Evolutionary conservation across 176 grass and related monocot genomes (phyloP), one percentile per base, ranked within the genome.

Genomic region (Hordeum marinum): DNA sequence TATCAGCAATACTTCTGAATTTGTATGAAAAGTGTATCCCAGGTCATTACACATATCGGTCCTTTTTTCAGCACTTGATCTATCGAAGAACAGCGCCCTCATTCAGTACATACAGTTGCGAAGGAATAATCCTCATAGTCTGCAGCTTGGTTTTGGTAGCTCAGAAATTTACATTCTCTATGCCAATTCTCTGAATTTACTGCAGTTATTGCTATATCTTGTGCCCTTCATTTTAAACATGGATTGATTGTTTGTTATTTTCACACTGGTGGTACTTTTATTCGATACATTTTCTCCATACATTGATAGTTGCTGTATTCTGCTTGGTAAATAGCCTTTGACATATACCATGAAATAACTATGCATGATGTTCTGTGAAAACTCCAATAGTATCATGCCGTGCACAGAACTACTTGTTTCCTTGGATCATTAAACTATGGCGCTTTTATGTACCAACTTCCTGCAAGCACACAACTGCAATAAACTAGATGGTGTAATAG

Each of bases 401-500:
- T 61, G 34, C n/a, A 73, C 52, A 61, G 11, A 14, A 43, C 32
- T 4, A 18, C 45, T 17, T 25, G 1, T 58, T 57, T 68, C 43
- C 63, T 81, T 68, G 9, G 18, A 5, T 68, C 29, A 50, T 52
- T 81, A 55, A 68, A 34, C 34, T 20, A 17, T 24, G 63, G 9
- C 7, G 36, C 41, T 81, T 54, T 64, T 34, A 81, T 13, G 46
- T 82, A 59, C 9, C 32, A 82, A 71, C 21, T 57, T 82, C 46
- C 15, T 58, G 68, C 50, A 42, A 82, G 35, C 63, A 80, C 21
- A 68, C 58, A 23, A 20, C 36, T 40, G 65, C 54, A 70, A 29
- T 83, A 72, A 43, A 59, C 23, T 60, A 72, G 50, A 81, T 70
- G 32, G 6, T 82, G 80, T 48, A 57, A 70, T 58, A 23, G 31